Conservation (phyloP, 2,329 filamentous ascomycete species). For the Phialemoniopsis sp. region DNA sequence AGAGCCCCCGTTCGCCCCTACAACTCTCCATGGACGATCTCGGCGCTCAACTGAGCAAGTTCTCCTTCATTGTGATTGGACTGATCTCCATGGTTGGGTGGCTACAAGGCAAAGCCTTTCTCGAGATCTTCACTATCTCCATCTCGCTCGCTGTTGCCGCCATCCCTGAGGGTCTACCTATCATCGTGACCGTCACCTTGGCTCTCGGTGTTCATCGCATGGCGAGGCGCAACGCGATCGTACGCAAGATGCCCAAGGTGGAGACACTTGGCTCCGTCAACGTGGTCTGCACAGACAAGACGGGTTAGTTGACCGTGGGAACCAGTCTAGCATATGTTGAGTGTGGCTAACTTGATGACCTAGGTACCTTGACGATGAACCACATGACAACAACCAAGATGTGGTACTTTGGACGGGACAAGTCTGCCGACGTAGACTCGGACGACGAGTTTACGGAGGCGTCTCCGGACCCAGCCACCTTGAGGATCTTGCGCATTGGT, state of each 20-base stretch:
- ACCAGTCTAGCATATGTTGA: too few species aligned
- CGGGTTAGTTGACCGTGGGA: slow-evolving; percentile 44
- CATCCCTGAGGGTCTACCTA: slow-evolving; percentile 92
- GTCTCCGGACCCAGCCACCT: slow-evolving; percentile 67
- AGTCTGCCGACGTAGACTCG: slow-evolving; percentile 46
- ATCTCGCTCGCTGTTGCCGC: slow-evolving; percentile 95
- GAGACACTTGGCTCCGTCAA: slow-evolving; percentile 98
- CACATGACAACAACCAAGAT: slow-evolving; percentile 97
- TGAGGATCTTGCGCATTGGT: slow-evolving; percentile 81
- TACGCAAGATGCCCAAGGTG: slow-evolving; percentile 91
- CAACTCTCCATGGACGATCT: slow-evolving; percentile 98
- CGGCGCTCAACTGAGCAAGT: slow-evolving; percentile 92
- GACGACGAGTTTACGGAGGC: slow-evolving; percentile 50
- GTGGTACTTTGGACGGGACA: slow-evolving; percentile 79
- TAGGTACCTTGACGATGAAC: slow-evolving; percentile 88
- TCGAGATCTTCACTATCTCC: slow-evolving; percentile 97
- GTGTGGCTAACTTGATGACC: slow-evolving; percentile 11
- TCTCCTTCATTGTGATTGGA: slow-evolving; percentile 91
- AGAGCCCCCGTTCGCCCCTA: slow-evolving; percentile 88
- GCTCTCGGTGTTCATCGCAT: slow-evolving; percentile 93
- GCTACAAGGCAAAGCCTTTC: slow-evolving; percentile 79
- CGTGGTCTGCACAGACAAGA: slow-evolving; percentile 99
- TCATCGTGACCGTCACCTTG: slow-evolving; percentile 96
- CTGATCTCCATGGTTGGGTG: slow-evolving; percentile 90
- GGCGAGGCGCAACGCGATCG: slow-evolving; percentile 92